phyloP scores from a whole-genome alignment of 179 eudicot species.

The Monotropa hypopitys region DNA sequence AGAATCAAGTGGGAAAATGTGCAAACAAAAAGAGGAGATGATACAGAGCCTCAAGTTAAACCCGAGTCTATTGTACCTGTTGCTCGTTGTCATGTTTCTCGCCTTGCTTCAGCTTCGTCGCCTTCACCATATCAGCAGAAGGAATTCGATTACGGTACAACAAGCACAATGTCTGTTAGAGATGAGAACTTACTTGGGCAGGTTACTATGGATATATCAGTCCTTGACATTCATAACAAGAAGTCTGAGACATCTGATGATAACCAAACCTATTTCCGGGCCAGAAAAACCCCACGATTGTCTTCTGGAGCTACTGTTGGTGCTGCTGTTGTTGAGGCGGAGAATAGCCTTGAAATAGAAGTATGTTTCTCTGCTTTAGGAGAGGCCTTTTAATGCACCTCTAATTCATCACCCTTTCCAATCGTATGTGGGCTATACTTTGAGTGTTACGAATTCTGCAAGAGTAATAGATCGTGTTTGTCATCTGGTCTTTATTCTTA shows the following conservation, averaged over 20 bases:
- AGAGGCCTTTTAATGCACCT: conserved; percentile 15
- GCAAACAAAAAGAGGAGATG: conserved; percentile 76
- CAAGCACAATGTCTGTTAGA: conserved; percentile 8
- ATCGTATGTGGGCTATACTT: neutral
- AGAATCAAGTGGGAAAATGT: conserved; percentile 69
- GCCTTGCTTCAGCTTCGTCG: conserved; percentile 80
- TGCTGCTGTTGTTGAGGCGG: conserved; percentile 90
- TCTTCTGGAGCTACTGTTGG: conserved; percentile 65
- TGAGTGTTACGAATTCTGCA: neutral
- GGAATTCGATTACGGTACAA: conserved; percentile 18
- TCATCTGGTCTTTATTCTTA: neutral
- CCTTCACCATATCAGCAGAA: conserved; percentile 63
- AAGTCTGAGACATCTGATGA: conserved; percentile 15
- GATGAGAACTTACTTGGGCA: conserved; percentile 13
- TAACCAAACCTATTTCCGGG: conserved; percentile 14
- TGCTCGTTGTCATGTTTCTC: conserved; percentile 78
- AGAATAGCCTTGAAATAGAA: conserved; percentile 53
- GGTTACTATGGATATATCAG: conserved; percentile 15
- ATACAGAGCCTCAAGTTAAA: conserved; percentile 48
- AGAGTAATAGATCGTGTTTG: neutral
- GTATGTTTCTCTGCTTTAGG: conserved; percentile 38
- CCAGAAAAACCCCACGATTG: conserved; percentile 48
- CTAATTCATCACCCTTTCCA: neutral
- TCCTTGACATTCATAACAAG: conserved; percentile 15
- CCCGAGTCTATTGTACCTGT: conserved; percentile 77